phyloP scores from a whole-genome alignment of 306 rosid genomes.

The Potentilla sterilis region DNA sequence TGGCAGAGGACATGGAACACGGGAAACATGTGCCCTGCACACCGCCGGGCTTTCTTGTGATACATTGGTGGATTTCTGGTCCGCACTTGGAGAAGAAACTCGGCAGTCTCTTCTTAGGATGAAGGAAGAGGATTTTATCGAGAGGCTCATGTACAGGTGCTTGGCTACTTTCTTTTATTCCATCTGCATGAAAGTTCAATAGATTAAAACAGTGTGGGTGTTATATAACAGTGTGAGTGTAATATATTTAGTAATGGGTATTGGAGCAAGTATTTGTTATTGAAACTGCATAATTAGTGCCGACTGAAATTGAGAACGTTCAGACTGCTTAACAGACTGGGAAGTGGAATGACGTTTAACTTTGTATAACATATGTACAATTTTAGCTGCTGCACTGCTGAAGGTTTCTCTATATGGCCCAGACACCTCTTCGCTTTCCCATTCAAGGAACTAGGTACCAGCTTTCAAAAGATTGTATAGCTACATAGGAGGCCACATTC shows the following conservation, averaged over 20 bases:
- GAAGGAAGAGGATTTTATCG: slow-evolving; percentile 99
- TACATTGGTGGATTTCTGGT: slow-evolving; percentile 97
- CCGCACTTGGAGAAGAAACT: slow-evolving; percentile 98
- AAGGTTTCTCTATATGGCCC: slow-evolving; percentile 27
- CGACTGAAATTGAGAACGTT: slow-evolving; percentile 19
- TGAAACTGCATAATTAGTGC: slow-evolving; percentile 16
- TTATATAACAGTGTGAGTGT: not conserved
- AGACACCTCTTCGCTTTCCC: not conserved
- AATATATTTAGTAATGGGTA: slow-evolving; percentile 8
- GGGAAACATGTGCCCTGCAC: slow-evolving; percentile 97
- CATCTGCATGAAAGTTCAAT: slow-evolving; percentile 28
- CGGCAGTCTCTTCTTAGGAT: slow-evolving; percentile 88
- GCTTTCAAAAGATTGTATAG: not conserved
- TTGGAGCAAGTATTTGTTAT: slow-evolving; percentile 20
- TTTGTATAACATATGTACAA: slow-evolving; percentile 16
- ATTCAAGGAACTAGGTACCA: not conserved
- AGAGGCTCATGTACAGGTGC: slow-evolving; percentile 99
- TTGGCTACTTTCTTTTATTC: slow-evolving; percentile 34
- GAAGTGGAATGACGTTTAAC: slow-evolving; percentile 14
- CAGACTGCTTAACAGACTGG: slow-evolving; percentile 14
- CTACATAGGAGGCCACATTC: not conserved
- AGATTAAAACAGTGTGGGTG: slow-evolving; percentile 22
- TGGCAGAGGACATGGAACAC: slow-evolving; percentile 94
- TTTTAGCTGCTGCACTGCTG: slow-evolving; percentile 11
- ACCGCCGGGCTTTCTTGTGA: slow-evolving; percentile 98